A percentile compares a stretch with the other conserved stretches of the same genome.
phyloP scores from a whole-genome alignment of 225 moss, liverwort and hornwort genomes.

The Straminergon stramineum region DNA sequence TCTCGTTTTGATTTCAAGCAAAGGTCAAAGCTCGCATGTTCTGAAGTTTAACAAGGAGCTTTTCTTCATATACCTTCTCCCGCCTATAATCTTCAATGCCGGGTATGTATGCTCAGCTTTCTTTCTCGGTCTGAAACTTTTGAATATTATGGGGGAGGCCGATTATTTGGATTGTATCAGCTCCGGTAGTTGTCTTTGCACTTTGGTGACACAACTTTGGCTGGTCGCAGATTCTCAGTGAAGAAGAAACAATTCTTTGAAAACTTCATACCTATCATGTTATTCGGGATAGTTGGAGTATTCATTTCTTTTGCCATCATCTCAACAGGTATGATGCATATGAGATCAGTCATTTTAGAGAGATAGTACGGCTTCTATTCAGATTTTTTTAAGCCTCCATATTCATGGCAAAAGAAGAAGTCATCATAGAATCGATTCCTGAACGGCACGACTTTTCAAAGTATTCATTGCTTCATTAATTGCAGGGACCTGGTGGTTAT shows the following conservation, averaged over 20 bases:
- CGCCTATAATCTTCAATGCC: conserved; percentile 95
- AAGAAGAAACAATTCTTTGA: conserved; percentile 92
- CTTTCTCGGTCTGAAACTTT: neutral
- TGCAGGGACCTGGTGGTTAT: conserved; percentile 45
- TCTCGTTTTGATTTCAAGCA: conserved; percentile 70
- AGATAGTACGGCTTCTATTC: neutral
- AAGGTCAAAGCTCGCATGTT: conserved; percentile 66
- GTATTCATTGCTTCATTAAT: neutral
- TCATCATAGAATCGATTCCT: neutral
- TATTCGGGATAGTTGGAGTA: conserved; percentile 79
- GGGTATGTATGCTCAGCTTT: conserved; percentile 25
- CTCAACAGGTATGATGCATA: conserved; percentile 32
- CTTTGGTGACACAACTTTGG: neutral
- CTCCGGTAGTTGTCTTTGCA: neutral
- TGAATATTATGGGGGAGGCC: neutral
- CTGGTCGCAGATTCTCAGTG: conserved; percentile 50
- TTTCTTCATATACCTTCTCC: conserved; percentile 87
- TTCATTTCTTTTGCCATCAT: conserved; percentile 76
- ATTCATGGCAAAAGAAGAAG: neutral
- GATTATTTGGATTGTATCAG: neutral
- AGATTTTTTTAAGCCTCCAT: neutral
- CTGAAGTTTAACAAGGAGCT: conserved; percentile 80
- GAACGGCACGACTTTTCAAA: neutral
- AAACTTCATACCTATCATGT: conserved; percentile 74
- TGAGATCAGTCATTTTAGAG: neutral